phyloP scores from a whole-genome alignment of 805 yeast species.

The Yarrowia divulgata region DNA sequence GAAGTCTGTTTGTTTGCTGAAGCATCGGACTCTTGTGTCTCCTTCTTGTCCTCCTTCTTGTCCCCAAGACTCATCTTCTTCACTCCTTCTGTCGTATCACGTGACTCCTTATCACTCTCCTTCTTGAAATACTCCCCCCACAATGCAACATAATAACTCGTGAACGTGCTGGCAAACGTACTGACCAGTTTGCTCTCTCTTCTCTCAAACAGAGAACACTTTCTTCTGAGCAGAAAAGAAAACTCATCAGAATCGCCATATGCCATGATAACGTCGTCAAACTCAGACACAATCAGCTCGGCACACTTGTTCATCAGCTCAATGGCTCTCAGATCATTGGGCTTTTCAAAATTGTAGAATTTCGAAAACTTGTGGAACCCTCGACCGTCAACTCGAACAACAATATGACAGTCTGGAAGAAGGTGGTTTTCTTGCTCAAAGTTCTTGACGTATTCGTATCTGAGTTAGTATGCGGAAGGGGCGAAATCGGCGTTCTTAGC shows the following conservation, averaged over 20 bases:
- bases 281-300: slow-evolving; percentile 61
- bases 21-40: background rate
- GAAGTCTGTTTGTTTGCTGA: background rate
- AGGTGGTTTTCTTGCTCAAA: slow-evolving; percentile 79
- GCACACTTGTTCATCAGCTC: slow-evolving; percentile 86
- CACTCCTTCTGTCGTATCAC: background rate
- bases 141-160: slow-evolving; percentile 71
- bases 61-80: background rate
- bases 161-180: slow-evolving; percentile 81
- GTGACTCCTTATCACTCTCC: too few species aligned
- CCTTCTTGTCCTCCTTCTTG: background rate
- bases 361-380: slow-evolving; percentile 89
- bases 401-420: slow-evolving; percentile 80
- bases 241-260: slow-evolving; percentile 97
- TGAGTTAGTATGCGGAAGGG: background rate
- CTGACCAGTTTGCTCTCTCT: slow-evolving; percentile 82
- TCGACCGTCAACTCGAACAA: slow-evolving; percentile 89
- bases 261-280: slow-evolving; percentile 79
- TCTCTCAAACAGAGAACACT: slow-evolving; percentile 77
- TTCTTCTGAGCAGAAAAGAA: slow-evolving; percentile 68
- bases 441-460: slow-evolving; percentile 83
- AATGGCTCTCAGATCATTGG: slow-evolving; percentile 83
- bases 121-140: slow-evolving; percentile 68
- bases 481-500: too few species aligned
- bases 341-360: slow-evolving; percentile 78